Conservation (phyloP, 2,329 filamentous ascomycete genomes). For the Diaporthe sp. region DNA sequence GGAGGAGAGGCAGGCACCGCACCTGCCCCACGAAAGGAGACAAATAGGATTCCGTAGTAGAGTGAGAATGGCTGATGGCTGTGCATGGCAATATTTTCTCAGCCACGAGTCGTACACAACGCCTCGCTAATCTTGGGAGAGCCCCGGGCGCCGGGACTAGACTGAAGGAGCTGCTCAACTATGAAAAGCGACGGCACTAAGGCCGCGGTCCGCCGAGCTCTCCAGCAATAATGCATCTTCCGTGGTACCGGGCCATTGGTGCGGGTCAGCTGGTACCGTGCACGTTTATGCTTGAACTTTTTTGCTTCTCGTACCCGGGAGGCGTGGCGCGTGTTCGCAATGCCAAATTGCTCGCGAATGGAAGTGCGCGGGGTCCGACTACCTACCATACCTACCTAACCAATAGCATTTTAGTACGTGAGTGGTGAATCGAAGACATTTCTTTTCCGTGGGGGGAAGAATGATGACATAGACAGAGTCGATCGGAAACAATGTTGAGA, state of each 20-base stretch:
- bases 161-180: background rate
- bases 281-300: background rate
- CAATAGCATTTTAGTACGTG: background rate
- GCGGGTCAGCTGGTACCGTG: constrained; percentile 21
- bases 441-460: background rate
- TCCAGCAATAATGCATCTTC: constrained; percentile 10
- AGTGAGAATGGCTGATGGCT: background rate
- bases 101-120: background rate
- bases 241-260: constrained; percentile 24
- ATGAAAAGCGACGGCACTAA: constrained; percentile 10
- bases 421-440: background rate
- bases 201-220: constrained; percentile 10
- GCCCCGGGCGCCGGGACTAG: constrained; percentile 4
- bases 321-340: background rate
- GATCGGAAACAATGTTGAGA: constrained; percentile 13
- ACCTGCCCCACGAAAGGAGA: background rate
- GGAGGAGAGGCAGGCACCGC: constrained; percentile 13
- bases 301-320: background rate
- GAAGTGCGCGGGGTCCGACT: background rate
- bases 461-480: constrained; percentile 10
- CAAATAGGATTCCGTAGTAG: background rate
- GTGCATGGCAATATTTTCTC: background rate
- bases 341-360: background rate
- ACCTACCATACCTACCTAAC: background rate
- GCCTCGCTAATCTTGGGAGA: constrained; percentile 11